Evolutionary conservation across 495 filamentous ascomycete species (phyloP).

Genomic region (Tuber microsphaerosporum): DNA sequence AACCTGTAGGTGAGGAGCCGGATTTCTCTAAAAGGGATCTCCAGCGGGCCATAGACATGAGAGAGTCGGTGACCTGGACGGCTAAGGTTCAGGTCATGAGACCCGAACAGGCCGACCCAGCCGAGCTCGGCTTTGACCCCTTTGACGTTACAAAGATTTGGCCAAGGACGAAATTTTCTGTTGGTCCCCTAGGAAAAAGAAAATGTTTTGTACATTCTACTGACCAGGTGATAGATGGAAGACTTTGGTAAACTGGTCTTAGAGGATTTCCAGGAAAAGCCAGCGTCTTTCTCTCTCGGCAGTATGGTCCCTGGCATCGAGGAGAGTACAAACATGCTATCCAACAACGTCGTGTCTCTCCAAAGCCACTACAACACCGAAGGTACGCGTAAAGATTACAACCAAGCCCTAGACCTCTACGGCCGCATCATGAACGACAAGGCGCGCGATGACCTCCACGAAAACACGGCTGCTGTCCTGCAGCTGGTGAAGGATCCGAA

Average conservation of each 20-base stretch:
- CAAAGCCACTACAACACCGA: slow-evolving; percentile 54
- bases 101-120: slow-evolving; percentile 48
- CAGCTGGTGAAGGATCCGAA: slow-evolving; percentile 41
- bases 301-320: slow-evolving; percentile 51
- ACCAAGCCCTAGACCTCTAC: slow-evolving; percentile 50
- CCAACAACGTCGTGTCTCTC: slow-evolving; percentile 49
- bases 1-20: slow-evolving; percentile 45
- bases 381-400: slow-evolving; percentile 51
- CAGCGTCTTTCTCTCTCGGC: slow-evolving; percentile 49
- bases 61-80: slow-evolving; percentile 48
- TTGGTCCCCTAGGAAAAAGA: neutral
- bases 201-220: neutral
- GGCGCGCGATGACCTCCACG: slow-evolving; percentile 46
- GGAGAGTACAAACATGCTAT: slow-evolving; percentile 48
- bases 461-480: slow-evolving; percentile 48
- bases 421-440: slow-evolving; percentile 47
- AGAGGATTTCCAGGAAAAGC: slow-evolving; percentile 61
- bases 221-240: slow-evolving; percentile 34
- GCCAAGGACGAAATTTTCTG: slow-evolving; percentile 45
- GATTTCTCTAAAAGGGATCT: slow-evolving; percentile 54
- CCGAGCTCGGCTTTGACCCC: slow-evolving; percentile 49
- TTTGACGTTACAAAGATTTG: slow-evolving; percentile 54
- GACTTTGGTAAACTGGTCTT: slow-evolving; percentile 57
- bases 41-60: slow-evolving; percentile 49
- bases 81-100: slow-evolving; percentile 51